Evolutionary conservation across 345 rosid species (phyloP).

Genomic region (Citrus mangshanensis): DNA sequence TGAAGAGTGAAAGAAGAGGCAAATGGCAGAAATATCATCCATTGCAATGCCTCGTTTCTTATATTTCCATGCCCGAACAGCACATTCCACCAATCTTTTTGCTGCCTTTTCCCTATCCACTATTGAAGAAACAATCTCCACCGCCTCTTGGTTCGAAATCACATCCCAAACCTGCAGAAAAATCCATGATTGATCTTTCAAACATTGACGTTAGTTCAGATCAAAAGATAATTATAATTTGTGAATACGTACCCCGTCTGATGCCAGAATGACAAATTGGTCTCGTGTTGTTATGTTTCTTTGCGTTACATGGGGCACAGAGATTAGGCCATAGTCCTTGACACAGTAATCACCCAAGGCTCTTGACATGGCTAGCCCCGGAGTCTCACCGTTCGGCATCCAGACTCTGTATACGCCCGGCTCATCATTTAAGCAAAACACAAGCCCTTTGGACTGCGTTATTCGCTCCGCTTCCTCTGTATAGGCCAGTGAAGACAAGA

Average conservation of each 20-base stretch:
- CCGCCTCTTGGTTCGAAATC: conserved; percentile 74
- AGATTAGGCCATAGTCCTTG: conserved; percentile 81
- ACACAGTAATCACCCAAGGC: conserved; percentile 85
- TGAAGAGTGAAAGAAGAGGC: conserved; percentile 62
- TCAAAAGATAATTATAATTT: neutral
- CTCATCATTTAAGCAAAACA: conserved; percentile 67
- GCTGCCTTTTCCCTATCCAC: conserved; percentile 59
- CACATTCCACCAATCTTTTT: conserved; percentile 65
- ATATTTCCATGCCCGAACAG: conserved; percentile 64
- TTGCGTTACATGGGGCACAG: conserved; percentile 65
- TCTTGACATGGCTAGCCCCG: conserved; percentile 79
- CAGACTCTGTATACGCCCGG: conserved; percentile 79
- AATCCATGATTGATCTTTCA: neutral
- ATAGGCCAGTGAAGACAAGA: conserved; percentile 6
- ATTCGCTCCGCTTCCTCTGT: conserved; percentile 89
- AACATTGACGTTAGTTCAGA: neutral
- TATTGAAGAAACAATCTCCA: conserved; percentile 55
- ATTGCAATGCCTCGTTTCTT: conserved; percentile 63
- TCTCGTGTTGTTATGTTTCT: conserved; percentile 55
- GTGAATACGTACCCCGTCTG: conserved; percentile 60
- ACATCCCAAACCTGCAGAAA: conserved; percentile 76
- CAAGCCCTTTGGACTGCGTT: conserved; percentile 55
- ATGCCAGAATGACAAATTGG: conserved; percentile 72
- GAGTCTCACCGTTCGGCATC: conserved; percentile 58
- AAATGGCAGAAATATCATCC: conserved; percentile 87